Percentiles rank a stretch among this genome's conserved stretches.
These are phyloP conservation scores for Linum lewisii DNA, from an alignment of 345 rosid genomes.

Conservation along the genomic window DNA sequence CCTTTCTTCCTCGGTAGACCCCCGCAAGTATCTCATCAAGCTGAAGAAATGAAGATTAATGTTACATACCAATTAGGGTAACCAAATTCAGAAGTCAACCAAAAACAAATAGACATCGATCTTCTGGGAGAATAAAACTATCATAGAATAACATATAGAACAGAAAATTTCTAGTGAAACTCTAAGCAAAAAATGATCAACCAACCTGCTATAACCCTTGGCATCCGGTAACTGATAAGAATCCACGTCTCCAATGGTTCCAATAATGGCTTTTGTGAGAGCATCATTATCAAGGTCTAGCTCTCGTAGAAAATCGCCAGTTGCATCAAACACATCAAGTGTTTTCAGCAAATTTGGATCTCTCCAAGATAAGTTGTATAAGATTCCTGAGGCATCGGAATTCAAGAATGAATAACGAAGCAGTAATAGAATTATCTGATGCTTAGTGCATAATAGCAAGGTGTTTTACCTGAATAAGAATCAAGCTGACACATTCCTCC, in stretches of 20 bases:
- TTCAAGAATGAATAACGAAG: conserved; percentile 6
- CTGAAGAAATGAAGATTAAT: not conserved
- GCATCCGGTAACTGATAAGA: conserved; percentile 96
- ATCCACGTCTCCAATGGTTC: conserved; percentile 92
- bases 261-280: conserved; percentile 86
- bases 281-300: conserved; percentile 78
- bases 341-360: conserved; percentile 93
- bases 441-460: not conserved
- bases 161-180: not conserved
- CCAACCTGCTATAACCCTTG: conserved; percentile 94
- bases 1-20: conserved; percentile 81
- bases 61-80: not conserved
- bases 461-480: conserved; percentile 68
- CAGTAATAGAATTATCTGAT: conserved; percentile 9
- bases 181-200: not conserved
- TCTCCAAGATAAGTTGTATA: conserved; percentile 78
- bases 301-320: conserved; percentile 72
- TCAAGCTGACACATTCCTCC: conserved; percentile 96
- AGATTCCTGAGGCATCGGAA: conserved; percentile 39
- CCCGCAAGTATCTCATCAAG: conserved; percentile 49
- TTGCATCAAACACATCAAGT: conserved; percentile 74
- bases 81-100: conserved; percentile 6
- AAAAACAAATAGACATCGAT: conserved; percentile 20
- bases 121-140: conserved; percentile 7
- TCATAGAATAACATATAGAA: not conserved